A percentile compares a stretch with the other conserved stretches of the same genome.
These are phyloP conservation scores for Solanum medicagineum DNA, from an alignment of 257 asterid genomes.

Conservation along the genomic window DNA sequence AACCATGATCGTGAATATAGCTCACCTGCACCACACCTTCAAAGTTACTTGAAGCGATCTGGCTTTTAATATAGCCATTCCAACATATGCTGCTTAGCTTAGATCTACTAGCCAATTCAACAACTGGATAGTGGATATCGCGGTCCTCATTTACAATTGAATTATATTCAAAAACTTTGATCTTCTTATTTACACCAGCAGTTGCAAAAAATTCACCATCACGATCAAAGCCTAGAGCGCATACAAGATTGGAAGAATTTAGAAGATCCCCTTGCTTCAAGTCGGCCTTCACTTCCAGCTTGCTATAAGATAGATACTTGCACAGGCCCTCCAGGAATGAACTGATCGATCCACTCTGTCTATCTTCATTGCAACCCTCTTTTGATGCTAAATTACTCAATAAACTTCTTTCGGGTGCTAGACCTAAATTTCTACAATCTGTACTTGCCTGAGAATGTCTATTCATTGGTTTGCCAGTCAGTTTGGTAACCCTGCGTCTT, in stretches of 20 bases:
- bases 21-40: constrained; percentile 96
- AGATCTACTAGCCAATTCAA: constrained; percentile 85
- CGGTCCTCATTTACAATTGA: constrained; percentile 58
- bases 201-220: constrained; percentile 94
- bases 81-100: constrained; percentile 96
- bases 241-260: constrained; percentile 83
- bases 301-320: constrained; percentile 70
- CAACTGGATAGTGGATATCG: constrained; percentile 92
- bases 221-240: constrained; percentile 91
- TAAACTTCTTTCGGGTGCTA: constrained; percentile 64
- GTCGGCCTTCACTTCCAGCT: constrained; percentile 78
- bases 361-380: constrained; percentile 34
- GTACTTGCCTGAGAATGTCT: constrained; percentile 38
- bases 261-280: constrained; percentile 92
- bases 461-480: constrained; percentile 15
- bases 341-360: constrained; percentile 54
- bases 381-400: constrained; percentile 49
- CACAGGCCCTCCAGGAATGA: constrained; percentile 76
- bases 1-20: background rate
- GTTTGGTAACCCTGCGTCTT: constrained; percentile 42
- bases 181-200: constrained; percentile 98
- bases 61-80: constrained; percentile 93
- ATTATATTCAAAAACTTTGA: constrained; percentile 79
- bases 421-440: constrained; percentile 38
- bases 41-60: constrained; percentile 94